Evolutionary conservation across 2,329 filamentous ascomycete species (phyloP), one percentile per base, ranked within the genome.

Genomic region (Scedosporium minutisporum): DNA sequence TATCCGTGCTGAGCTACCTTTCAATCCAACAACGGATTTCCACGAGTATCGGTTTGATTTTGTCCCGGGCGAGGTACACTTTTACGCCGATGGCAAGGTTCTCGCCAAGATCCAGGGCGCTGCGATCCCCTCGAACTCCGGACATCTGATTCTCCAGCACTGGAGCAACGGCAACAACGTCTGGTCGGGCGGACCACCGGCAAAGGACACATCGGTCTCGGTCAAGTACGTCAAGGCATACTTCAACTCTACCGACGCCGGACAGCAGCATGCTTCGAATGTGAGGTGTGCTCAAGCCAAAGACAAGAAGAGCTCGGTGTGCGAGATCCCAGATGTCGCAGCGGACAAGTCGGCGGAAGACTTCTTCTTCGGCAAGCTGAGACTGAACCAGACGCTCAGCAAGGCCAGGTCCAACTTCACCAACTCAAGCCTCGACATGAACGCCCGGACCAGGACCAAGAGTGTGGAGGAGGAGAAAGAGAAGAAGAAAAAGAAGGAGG

Each of bases 1-100:
- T 72, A 71, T 80, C 62, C 75, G 82, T 46, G 75, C 83, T 33
- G 76, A 82, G 58, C 78, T 93, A 1, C 78, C 82, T 0, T 93
- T 92, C 73, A 77, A 87, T 65, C 87, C 89, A 0, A 84, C 85
- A 0, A 70, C 73, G 0, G 82, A 71, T 48, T 90, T 88, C 69
- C 89, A 93, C 73, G 89, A 93, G 74, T 92, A 92, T 70, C 87
- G 90, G 44, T 88, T 93, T 71, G 90, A 93, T 73, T 92, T 89
- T 75, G 72, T 86, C 16, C 80, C 83, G 0, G 78, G 77, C 0
- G 76, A 76, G 1, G 87, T 93, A 7, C 71, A 81, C 10, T 93
- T 91, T 73, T 91, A 87, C 69, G 86, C 85, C 1, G 89, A 93
- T 71, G 83, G 82, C 53, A 63, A 74, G 7, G 72, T 80, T 9